Evolutionary conservation across 192 early-diverging fungal species (phyloP).

Genomic region (Backusella parvicylindrica): DNA sequence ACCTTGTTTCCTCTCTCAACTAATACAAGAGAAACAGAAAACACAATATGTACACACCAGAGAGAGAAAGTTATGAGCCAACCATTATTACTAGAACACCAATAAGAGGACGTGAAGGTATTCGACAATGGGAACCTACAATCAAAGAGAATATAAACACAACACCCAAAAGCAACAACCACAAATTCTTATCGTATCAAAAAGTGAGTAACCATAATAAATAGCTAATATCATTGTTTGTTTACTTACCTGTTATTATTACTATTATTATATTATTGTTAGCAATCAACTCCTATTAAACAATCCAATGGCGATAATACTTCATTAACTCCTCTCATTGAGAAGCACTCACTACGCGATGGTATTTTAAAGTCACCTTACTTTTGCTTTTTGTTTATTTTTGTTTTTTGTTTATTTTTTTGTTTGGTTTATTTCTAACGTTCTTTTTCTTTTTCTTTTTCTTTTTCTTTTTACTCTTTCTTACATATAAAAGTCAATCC

Average conservation of each 20-base stretch:
- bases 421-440: background rate
- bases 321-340: slow-evolving; percentile 10
- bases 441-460: background rate
- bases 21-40: background rate
- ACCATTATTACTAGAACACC: background rate
- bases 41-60: background rate
- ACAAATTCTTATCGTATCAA: background rate
- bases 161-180: background rate
- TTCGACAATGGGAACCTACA: background rate
- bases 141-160: background rate
- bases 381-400: background rate
- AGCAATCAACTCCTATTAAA: background rate
- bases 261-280: background rate
- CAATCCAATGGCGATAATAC: background rate
- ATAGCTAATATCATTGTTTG: background rate
- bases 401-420: background rate
- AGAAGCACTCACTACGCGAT: background rate
- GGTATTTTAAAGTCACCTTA: slow-evolving; percentile 7
- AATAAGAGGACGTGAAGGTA: background rate
- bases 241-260: background rate
- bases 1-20: background rate
- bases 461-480: background rate
- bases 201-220: background rate
- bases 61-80: background rate
- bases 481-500: background rate